Percentiles rank a stretch among this genome's conserved stretches.
Evolutionary conservation across 148 eudicot genomes (phyloP).

Genomic region (Rhododendron molle): DNA sequence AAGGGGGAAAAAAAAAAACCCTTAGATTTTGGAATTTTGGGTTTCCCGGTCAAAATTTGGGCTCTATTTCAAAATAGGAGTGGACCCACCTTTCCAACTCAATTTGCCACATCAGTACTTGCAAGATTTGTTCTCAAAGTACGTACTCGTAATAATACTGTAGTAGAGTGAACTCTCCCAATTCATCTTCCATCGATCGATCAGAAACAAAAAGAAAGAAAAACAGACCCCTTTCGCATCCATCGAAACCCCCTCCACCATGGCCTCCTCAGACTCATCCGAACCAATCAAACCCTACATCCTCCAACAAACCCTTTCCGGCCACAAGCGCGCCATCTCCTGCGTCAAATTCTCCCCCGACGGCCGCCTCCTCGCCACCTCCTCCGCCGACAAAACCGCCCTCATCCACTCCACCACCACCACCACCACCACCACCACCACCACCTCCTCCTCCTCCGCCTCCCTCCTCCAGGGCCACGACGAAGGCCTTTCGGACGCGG

Average conservation of each 20-base stretch:
- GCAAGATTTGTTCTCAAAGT: too few relatives aligned
- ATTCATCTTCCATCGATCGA: too few relatives aligned
- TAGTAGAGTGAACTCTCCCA: too few relatives aligned
- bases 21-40: too few relatives aligned
- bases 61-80: too few relatives aligned
- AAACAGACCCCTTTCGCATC: not conserved
- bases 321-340: conserved; percentile 77
- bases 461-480: conserved; percentile 61
- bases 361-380: conserved; percentile 65
- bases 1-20: too few relatives aligned
- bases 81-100: too few relatives aligned
- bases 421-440: conserved; percentile 34
- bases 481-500: conserved; percentile 78
- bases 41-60: too few relatives aligned
- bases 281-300: conserved; percentile 50
- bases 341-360: conserved; percentile 75
- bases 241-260: not conserved
- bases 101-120: too few relatives aligned
- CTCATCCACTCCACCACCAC: conserved; percentile 37
- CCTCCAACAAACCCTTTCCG: conserved; percentile 69
- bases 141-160: too few relatives aligned
- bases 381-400: conserved; percentile 86
- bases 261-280: conserved; percentile 29
- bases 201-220: not conserved
- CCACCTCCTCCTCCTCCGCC: conserved; percentile 7